These are phyloP conservation scores for Dendrothele bispora DNA, from an alignment of 768 basidiomycete species.

Conservation along the genomic window DNA sequence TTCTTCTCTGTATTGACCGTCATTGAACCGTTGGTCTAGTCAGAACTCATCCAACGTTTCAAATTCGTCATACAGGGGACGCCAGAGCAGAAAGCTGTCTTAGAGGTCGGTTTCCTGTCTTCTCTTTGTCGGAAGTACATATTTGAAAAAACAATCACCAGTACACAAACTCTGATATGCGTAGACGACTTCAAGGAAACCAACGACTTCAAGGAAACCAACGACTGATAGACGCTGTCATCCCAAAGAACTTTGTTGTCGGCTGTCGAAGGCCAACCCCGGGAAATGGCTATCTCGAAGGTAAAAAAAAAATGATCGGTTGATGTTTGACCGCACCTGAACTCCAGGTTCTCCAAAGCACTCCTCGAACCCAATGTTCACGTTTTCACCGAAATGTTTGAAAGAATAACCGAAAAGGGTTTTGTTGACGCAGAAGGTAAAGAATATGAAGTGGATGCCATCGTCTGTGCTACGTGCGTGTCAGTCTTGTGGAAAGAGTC, in stretches of 20 bases:
- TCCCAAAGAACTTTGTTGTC: constrained; percentile 42
- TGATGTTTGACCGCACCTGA: too few species aligned
- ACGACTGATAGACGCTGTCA: constrained; percentile 23
- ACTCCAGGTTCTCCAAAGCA: too few species aligned
- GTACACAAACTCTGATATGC: constrained; percentile 25
- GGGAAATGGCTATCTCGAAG: constrained; percentile 53
- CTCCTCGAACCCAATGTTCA: constrained; percentile 46
- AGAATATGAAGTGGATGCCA: constrained; percentile 41
- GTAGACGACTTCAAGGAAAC: too few species aligned
- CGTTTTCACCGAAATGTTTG: constrained; percentile 40
- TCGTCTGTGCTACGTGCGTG: constrained; percentile 48
- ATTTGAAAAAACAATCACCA: too few species aligned
- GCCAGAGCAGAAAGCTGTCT: constrained; percentile 42
- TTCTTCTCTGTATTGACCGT: constrained; percentile 1
- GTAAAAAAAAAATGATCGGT: too few species aligned
- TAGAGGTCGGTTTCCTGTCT: constrained; percentile 25
- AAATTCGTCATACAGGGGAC: constrained; percentile 35
- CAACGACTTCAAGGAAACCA: constrained; percentile 15
- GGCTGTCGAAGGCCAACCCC: constrained; percentile 50
- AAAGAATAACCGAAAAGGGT: constrained; percentile 40
- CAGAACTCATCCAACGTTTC: constrained; percentile 26
- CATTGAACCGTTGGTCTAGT: constrained; percentile 21
- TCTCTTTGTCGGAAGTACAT: too few species aligned
- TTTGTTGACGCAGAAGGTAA: constrained; percentile 44
- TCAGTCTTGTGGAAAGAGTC: not conserved